Percentiles rank a stretch among this genome's conserved stretches.
Conservation (phyloP, 495 filamentous ascomycete species). For the Penicillium psychrofluorescens region DNA sequence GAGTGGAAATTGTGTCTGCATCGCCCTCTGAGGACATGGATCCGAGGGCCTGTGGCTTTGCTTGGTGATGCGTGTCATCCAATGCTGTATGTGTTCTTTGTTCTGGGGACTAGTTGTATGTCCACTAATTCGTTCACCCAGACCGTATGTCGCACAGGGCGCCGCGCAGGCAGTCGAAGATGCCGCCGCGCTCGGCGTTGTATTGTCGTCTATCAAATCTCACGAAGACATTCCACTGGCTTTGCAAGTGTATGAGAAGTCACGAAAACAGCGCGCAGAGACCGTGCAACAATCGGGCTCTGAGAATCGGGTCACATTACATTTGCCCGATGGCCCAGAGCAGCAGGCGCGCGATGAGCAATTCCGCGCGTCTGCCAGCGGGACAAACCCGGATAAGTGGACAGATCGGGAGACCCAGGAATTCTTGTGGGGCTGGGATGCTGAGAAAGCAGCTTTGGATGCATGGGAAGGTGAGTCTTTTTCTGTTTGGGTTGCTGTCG, state of each 20-base stretch:
- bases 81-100: slow-evolving; percentile 37
- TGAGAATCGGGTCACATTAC: slow-evolving; percentile 42
- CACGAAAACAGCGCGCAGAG: slow-evolving; percentile 42
- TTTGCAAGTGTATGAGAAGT: slow-evolving; percentile 40
- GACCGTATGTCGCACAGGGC: slow-evolving; percentile 43
- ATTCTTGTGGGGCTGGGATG: slow-evolving; percentile 44
- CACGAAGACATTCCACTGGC: slow-evolving; percentile 31
- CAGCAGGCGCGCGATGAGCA: slow-evolving; percentile 44
- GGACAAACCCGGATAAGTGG: slow-evolving; percentile 41
- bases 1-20: slow-evolving; percentile 62
- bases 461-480: slow-evolving; percentile 31
- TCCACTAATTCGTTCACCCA: slow-evolving; percentile 5
- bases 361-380: slow-evolving; percentile 28
- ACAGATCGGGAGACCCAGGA: slow-evolving; percentile 39
- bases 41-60: slow-evolving; percentile 49
- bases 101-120: not conserved
- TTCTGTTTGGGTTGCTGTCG: not conserved
- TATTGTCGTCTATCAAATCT: slow-evolving; percentile 34
- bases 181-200: slow-evolving; percentile 43
- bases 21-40: slow-evolving; percentile 48
- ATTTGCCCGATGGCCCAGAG: slow-evolving; percentile 46
- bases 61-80: slow-evolving; percentile 66
- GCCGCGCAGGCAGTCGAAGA: slow-evolving; percentile 49
- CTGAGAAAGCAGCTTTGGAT: slow-evolving; percentile 33
- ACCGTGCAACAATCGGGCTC: slow-evolving; percentile 46